Base-by-base conservation (phyloP, 306 rosid genomes). In the Luffa acutangula region DNA sequence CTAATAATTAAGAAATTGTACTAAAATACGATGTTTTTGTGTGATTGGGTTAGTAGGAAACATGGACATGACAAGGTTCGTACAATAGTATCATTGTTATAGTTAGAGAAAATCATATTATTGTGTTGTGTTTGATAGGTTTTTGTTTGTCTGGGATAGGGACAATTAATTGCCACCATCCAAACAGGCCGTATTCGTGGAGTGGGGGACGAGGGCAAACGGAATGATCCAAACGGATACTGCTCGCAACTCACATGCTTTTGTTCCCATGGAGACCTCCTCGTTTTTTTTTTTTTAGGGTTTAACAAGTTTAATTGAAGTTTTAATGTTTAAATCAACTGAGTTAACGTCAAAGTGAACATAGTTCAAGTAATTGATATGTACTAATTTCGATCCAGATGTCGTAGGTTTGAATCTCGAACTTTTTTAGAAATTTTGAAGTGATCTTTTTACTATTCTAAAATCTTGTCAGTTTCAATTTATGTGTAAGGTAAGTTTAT, bases 161-260 rank as follows among this genome's bases (percentile, higher is more conserved):
- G 60, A 73, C 78, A 73, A 49, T 12, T 41, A 13, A 34, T 1
- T 31, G 31, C 45, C 45, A 17, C 6, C 60, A 49, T 73, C 78
- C 78, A 73, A 73, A 73, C 78, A 73, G 31, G 57, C 78, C 78
- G 60, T 31, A 73, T 48, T 46, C 12, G 59, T 73, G 15, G 3
- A 8, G 48, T 14, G 13, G 13, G 42, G 42, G 77, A 25, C 77
- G 58, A 72, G n/a, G 20, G 6, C 77, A 6, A 25, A 72, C 7
- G 31, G n/a, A 71, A 45, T 48, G 25, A 9, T 48, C 77, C 76
- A 71, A 71, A 48, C 25, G 42, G 21, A 72, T 46, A 31, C 76
- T 25, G 42, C 58, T 72, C 13, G 12, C 36, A 21, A 14, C 57
- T 4, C 56, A 70, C 76, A 6, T 71, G 77, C 41, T 71, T 71